phyloP scores from a whole-genome alignment of 768 basidiomycete species.

The Mycena metata region DNA sequence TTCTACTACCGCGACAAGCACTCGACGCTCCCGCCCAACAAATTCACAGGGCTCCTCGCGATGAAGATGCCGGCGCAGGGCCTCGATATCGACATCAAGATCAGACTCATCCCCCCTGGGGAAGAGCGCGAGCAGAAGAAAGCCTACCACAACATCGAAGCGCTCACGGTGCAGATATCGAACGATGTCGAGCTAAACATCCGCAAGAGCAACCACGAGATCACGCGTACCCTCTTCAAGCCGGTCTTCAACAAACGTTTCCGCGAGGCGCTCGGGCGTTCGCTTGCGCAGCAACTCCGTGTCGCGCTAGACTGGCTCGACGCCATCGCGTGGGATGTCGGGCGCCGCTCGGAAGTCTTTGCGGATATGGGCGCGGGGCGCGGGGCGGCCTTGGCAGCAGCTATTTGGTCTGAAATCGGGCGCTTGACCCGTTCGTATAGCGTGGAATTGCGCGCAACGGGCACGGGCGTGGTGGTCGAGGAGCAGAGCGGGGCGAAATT shows the following conservation, averaged over 20 bases:
- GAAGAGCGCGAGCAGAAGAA: constrained; percentile 59
- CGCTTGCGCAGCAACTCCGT: constrained; percentile 69
- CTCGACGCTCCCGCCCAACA: constrained; percentile 63
- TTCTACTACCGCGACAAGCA: constrained; percentile 81
- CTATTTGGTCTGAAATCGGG: constrained; percentile 79
- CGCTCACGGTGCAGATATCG: constrained; percentile 65
- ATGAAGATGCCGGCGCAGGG: constrained; percentile 76
- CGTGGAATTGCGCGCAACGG: constrained; percentile 65
- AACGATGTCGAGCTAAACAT: constrained; percentile 69
- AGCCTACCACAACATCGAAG: constrained; percentile 73
- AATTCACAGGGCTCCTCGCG: constrained; percentile 73
- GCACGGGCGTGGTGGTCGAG: constrained; percentile 74
- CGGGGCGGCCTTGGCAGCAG: constrained; percentile 66
- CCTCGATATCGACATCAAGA: constrained; percentile 75
- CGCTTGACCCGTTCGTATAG: constrained; percentile 58
- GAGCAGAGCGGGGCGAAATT: constrained; percentile 57
- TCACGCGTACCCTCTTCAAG: constrained; percentile 73
- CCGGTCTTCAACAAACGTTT: constrained; percentile 71
- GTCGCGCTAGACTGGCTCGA: constrained; percentile 67
- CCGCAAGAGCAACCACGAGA: constrained; percentile 72
- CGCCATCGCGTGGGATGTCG: constrained; percentile 70
- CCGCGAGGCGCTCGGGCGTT: constrained; percentile 70
- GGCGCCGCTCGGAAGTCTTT: constrained; percentile 72
- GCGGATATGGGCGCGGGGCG: constrained; percentile 69
- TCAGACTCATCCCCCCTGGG: constrained; percentile 70